A percentile compares a stretch with the other conserved stretches of the same genome.
phyloP scores from a whole-genome alignment of 2,329 filamentous ascomycete genomes.

The Talaromyces sp. region DNA sequence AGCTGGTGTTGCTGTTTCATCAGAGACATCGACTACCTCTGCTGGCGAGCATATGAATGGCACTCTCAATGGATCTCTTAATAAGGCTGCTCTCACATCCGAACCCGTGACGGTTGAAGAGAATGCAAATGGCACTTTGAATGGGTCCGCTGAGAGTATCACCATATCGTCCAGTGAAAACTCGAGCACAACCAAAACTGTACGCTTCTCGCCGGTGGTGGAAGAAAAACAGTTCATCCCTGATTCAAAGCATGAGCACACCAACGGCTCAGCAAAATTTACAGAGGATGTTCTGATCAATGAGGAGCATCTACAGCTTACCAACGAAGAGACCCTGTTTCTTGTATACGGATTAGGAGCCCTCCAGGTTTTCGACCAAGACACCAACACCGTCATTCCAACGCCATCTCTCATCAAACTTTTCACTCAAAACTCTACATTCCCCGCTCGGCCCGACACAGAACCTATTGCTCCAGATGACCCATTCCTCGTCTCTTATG shows the following conservation, averaged over 20 bases:
- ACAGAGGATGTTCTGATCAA: slow-evolving; percentile 37
- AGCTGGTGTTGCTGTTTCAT: slow-evolving; percentile 14
- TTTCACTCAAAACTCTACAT: slow-evolving; percentile 68
- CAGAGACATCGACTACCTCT: slow-evolving; percentile 18
- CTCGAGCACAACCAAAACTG: slow-evolving; percentile 52
- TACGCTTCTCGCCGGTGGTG: slow-evolving; percentile 66
- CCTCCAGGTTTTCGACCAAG: slow-evolving; percentile 55
- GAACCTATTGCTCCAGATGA: slow-evolving; percentile 66
- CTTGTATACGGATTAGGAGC: slow-evolving; percentile 75
- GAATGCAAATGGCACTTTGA: neutral
- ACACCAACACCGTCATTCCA: slow-evolving; percentile 44
- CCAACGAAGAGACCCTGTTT: slow-evolving; percentile 88
- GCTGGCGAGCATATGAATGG: slow-evolving; percentile 2
- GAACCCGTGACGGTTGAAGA: neutral
- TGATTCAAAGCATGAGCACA: slow-evolving; percentile 21
- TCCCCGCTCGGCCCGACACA: slow-evolving; percentile 53
- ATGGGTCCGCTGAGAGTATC: slow-evolving; percentile 18
- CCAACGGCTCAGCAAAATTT: slow-evolving; percentile 19
- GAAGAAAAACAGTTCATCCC: slow-evolving; percentile 59
- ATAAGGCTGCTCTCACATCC: slow-evolving; percentile 10
- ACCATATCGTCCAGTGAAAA: slow-evolving; percentile 16
- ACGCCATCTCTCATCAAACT: slow-evolving; percentile 60
- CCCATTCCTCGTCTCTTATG: slow-evolving; percentile 80
- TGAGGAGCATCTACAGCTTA: slow-evolving; percentile 88
- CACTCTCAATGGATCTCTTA: slow-evolving; percentile 2